Percentiles rank a stretch among this genome's conserved stretches.
Evolutionary conservation across 495 filamentous ascomycete species (phyloP).

Genomic region (Penicillium crystallinum): DNA sequence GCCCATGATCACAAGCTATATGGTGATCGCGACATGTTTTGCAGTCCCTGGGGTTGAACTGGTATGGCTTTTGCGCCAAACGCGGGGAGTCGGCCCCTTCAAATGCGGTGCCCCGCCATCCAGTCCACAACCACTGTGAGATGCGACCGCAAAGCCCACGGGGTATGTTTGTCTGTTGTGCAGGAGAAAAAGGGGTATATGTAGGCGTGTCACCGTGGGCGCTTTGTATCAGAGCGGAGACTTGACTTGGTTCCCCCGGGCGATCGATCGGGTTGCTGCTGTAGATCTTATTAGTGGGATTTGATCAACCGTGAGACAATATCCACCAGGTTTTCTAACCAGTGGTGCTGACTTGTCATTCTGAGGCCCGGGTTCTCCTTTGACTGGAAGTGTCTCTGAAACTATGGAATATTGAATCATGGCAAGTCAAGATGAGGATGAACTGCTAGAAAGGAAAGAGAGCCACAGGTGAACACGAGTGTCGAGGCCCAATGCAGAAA

Average conservation of each 20-base stretch:
- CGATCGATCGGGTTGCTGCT: background rate
- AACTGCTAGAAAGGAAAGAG: background rate
- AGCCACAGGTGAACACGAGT: background rate
- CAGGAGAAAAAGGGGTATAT: background rate
- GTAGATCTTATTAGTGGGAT: background rate
- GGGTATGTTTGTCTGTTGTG: conserved; percentile 3
- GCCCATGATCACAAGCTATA: conserved; percentile 28
- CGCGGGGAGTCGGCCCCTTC: background rate
- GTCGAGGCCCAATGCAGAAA: background rate
- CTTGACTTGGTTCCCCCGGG: background rate
- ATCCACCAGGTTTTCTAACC: background rate
- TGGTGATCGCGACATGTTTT: conserved; percentile 30
- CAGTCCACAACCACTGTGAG: conserved; percentile 19
- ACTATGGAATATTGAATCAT: background rate
- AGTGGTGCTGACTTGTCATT: background rate
- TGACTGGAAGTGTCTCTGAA: background rate
- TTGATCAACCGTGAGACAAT: background rate
- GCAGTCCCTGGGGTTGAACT: conserved; percentile 15
- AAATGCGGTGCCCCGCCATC: conserved; percentile 14
- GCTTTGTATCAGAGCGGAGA: background rate
- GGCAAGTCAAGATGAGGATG: background rate
- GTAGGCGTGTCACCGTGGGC: background rate
- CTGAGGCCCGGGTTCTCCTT: background rate
- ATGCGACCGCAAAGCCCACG: conserved; percentile 13
- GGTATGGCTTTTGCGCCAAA: conserved; percentile 1